Base-by-base conservation (phyloP, 345 rosid species). In the Psidium guajava region DNA sequence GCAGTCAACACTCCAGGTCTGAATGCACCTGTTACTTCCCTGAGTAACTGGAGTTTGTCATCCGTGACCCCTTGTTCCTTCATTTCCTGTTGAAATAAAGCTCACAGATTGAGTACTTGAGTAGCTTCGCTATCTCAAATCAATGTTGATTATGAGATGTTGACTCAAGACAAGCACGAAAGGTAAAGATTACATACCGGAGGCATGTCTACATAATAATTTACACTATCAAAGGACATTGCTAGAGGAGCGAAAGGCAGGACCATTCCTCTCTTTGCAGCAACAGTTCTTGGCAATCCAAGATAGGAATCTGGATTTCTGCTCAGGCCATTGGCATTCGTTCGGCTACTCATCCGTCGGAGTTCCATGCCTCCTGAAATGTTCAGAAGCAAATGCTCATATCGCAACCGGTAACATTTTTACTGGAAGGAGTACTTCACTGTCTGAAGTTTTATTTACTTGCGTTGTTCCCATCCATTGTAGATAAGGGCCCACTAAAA, bases 201-300 rank as follows among this genome's bases (percentile, higher is more conserved):
- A 25, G 94, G 94, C 93, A 92, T 92, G 88, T 90, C 93, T 5
- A 92, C 94, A 11, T 86, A 92, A 82, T 91, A 92, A 53, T 87
- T 90, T 44, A 92, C 93, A 14, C 87, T 73, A 86, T 91, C 92
- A 50, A 92, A 92, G 21, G 94, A 91, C 94, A 91, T 92, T 49
- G 94, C 93, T 24, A 91, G 86, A 25, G 93, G 91, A 83, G 93
- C 83, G 89, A 92, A 92, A 54, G 94, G 94, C 64, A 92, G 92
- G 82, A 91, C 89, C 92, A 91, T 91, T 86, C 94, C 93, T 88
- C 89, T 90, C 89, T 92, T 91, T 1, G 91, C 82, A 20, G 87
- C 89, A 87, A 89, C 89, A 49, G 88, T 91, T n/a, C 87, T 89
- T 28, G 82, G 84, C 2, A 21, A 64, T 22, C 83, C 86, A 32